Evolutionary conservation across 1,139 yeast species (phyloP).

Genomic region (Petasospora rhodanensis): DNA sequence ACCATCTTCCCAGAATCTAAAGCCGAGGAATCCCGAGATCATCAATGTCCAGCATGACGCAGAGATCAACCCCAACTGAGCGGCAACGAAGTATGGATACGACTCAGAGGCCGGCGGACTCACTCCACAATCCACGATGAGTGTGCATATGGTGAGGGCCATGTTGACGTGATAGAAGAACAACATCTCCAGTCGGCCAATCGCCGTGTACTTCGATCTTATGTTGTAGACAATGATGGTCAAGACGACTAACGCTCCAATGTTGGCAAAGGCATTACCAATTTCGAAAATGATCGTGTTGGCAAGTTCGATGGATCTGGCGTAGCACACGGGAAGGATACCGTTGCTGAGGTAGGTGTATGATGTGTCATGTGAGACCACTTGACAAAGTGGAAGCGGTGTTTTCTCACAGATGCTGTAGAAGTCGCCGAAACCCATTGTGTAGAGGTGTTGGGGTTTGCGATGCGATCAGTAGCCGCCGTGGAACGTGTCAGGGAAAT

Average conservation of each 20-base stretch:
- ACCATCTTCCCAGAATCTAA: slow-evolving; percentile 94
- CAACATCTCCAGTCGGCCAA: slow-evolving; percentile 84
- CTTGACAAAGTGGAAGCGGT: slow-evolving; percentile 75
- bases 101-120: slow-evolving; percentile 76
- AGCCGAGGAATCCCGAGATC: slow-evolving; percentile 73
- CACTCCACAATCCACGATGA: slow-evolving; percentile 89
- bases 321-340: slow-evolving; percentile 71
- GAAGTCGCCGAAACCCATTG: slow-evolving; percentile 65
- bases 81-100: slow-evolving; percentile 78
- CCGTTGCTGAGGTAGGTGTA: slow-evolving; percentile 42
- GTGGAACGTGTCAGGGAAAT: no score
- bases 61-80: slow-evolving; percentile 71
- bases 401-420: slow-evolving; percentile 60
- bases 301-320: slow-evolving; percentile 81
- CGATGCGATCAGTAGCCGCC: no score
- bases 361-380: slow-evolving; percentile 31
- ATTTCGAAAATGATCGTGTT: slow-evolving; percentile 87
- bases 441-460: no score
- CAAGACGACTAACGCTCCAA: slow-evolving; percentile 63
- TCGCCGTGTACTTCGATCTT: slow-evolving; percentile 84
- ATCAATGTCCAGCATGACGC: slow-evolving; percentile 66
- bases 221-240: slow-evolving; percentile 75
- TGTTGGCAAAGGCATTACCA: slow-evolving; percentile 85
- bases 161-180: slow-evolving; percentile 62
- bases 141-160: slow-evolving; percentile 54